Evolutionary conservation across 2,329 filamentous ascomycete genomes (phyloP).

Genomic region (Paracoccidioides brasiliensis): DNA sequence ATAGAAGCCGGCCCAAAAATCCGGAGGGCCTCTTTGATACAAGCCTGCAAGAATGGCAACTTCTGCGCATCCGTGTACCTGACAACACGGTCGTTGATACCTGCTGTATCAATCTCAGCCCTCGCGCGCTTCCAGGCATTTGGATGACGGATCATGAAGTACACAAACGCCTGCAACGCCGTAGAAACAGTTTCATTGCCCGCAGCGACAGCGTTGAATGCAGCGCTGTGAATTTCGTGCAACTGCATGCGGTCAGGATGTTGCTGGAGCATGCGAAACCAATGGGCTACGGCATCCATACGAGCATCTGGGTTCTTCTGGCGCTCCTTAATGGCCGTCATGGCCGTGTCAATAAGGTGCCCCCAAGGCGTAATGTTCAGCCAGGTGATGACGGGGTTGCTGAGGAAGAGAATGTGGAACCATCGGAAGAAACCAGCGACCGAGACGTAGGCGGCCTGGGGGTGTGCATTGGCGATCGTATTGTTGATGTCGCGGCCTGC

Average conservation of each 20-base stretch:
- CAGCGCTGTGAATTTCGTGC: slow-evolving; percentile 23
- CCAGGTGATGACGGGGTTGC: slow-evolving; percentile 26
- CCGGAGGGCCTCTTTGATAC: slow-evolving; percentile 28
- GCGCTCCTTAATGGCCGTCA: slow-evolving; percentile 20
- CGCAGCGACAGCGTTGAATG: slow-evolving; percentile 26
- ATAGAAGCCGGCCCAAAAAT: slow-evolving; percentile 21
- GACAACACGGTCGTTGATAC: slow-evolving; percentile 12
- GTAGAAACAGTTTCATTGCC: slow-evolving; percentile 28
- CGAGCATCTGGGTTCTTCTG: slow-evolving; percentile 21
- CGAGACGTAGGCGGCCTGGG: slow-evolving; percentile 20
- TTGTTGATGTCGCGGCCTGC: slow-evolving; percentile 23
- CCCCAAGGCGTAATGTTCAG: slow-evolving; percentile 24
- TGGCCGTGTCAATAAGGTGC: slow-evolving; percentile 28
- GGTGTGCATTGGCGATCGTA: slow-evolving; percentile 24
- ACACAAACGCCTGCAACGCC: slow-evolving; percentile 25
- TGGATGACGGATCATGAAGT: slow-evolving; percentile 22
- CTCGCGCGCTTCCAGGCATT: slow-evolving; percentile 7
- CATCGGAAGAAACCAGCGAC: slow-evolving; percentile 24
- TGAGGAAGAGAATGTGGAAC: slow-evolving; percentile 24
- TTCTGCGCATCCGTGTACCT: slow-evolving; percentile 18
- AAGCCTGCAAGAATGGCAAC: slow-evolving; percentile 25
- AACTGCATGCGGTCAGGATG: slow-evolving; percentile 24
- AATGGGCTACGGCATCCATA: slow-evolving; percentile 27
- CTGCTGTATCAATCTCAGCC: slow-evolving; percentile 16
- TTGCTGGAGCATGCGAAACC: slow-evolving; percentile 21